A percentile compares a stretch with the other conserved stretches of the same genome.
phyloP scores from a whole-genome alignment of 2,329 filamentous ascomycete genomes.

The Botrytis hyacinthi region DNA sequence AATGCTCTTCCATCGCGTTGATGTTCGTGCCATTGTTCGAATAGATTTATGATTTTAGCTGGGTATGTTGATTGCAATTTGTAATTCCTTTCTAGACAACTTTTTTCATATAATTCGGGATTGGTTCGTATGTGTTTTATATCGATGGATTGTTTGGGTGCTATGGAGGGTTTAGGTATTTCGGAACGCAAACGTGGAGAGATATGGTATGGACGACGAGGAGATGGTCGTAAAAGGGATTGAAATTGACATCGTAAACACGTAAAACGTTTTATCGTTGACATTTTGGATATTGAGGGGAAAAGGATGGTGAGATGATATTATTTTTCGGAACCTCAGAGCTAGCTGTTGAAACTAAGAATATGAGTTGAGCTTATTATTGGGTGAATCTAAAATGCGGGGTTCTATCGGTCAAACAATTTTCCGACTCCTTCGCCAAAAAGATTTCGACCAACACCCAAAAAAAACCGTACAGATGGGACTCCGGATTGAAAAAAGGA shows the following conservation, averaged over 20 bases:
- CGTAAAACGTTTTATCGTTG: slow-evolving; percentile 11
- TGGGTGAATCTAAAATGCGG: neutral
- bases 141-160: slow-evolving; percentile 77
- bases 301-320: slow-evolving; percentile 6
- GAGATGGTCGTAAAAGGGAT: neutral
- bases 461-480: neutral
- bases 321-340: slow-evolving; percentile 5
- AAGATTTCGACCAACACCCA: neutral
- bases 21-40: slow-evolving; percentile 57
- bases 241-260: slow-evolving; percentile 16
- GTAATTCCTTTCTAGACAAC: slow-evolving; percentile 86
- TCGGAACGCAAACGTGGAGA: slow-evolving; percentile 16
- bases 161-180: slow-evolving; percentile 48
- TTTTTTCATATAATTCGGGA: slow-evolving; percentile 74
- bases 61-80: slow-evolving; percentile 53
- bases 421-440: neutral
- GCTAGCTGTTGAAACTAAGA: neutral
- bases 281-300: slow-evolving; percentile 6
- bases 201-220: slow-evolving; percentile 13
- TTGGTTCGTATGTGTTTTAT: slow-evolving; percentile 89
- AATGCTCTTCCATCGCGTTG: slow-evolving; percentile 60
- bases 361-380: neutral
- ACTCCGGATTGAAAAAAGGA: neutral
- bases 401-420: neutral
- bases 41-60: slow-evolving; percentile 53